Conservation (phyloP, 345 rosid genomes). For the Euclidium syriacum region DNA sequence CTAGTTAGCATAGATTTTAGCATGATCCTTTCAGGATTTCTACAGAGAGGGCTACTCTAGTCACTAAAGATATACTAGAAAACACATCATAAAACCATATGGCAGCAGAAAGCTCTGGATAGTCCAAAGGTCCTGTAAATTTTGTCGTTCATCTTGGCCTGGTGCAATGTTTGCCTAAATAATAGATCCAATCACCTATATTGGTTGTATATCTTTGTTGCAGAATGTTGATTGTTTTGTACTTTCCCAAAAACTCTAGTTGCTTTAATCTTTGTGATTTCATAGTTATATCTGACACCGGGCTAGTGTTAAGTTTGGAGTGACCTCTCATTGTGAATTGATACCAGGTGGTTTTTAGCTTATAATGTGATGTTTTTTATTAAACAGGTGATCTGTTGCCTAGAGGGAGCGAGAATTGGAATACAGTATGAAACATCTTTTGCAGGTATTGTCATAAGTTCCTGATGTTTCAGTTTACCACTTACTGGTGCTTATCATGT, state of each 20-base stretch:
- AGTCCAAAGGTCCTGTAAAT: background rate
- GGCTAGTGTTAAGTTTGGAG: background rate
- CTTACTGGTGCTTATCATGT: background rate
- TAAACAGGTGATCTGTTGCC: slow-evolving; percentile 73
- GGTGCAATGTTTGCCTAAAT: background rate
- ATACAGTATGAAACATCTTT: slow-evolving; percentile 84
- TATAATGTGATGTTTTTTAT: background rate
- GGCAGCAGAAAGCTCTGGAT: background rate
- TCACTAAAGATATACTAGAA: background rate
- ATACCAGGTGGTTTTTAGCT: background rate
- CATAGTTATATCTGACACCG: background rate
- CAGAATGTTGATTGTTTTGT: background rate
- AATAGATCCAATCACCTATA: background rate
- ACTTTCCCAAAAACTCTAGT: background rate
- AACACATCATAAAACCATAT: background rate
- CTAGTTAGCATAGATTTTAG: background rate
- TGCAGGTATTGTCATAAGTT: slow-evolving; percentile 53
- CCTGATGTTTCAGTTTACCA: background rate
- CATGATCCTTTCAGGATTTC: background rate
- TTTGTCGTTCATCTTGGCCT: background rate
- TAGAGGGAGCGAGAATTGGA: slow-evolving; percentile 92
- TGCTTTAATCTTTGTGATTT: background rate
- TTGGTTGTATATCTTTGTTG: slow-evolving; percentile 6
- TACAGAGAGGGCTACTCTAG: background rate
- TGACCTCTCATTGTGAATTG: background rate